phyloP scores from a whole-genome alignment of 768 basidiomycete species.

The Rhizopogon roseolus region DNA sequence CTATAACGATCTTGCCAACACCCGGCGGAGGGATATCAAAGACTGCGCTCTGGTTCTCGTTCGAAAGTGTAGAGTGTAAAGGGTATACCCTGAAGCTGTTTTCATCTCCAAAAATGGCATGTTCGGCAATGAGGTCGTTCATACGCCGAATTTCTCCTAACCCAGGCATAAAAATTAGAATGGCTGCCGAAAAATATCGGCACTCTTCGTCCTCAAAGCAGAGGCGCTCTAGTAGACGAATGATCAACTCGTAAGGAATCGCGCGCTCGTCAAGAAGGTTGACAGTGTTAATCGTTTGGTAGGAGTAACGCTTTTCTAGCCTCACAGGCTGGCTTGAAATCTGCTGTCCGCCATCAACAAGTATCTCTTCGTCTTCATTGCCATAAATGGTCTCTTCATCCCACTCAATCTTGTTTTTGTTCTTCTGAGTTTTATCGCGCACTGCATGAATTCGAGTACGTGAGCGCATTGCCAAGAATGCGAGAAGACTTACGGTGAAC shows the following conservation, averaged over 20 bases:
- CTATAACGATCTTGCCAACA: slow-evolving; percentile 89
- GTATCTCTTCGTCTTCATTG: slow-evolving; percentile 59
- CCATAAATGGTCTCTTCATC: slow-evolving; percentile 59
- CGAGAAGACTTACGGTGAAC: slow-evolving; percentile 47
- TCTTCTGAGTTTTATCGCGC: slow-evolving; percentile 58
- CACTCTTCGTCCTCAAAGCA: slow-evolving; percentile 64
- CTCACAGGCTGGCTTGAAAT: slow-evolving; percentile 33
- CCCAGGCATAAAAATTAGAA: slow-evolving; percentile 93
- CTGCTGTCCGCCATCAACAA: slow-evolving; percentile 1
- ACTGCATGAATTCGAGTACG: slow-evolving; percentile 30
- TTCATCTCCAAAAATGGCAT: slow-evolving; percentile 61
- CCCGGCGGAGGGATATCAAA: slow-evolving; percentile 84
- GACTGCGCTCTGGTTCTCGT: slow-evolving; percentile 84
- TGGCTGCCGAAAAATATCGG: slow-evolving; percentile 63
- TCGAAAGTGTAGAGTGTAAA: slow-evolving; percentile 90
- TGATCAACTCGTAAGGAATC: slow-evolving; percentile 89
- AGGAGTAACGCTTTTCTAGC: slow-evolving; percentile 77
- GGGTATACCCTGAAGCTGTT: slow-evolving; percentile 73
- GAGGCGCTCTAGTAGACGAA: slow-evolving; percentile 75
- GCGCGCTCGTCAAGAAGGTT: slow-evolving; percentile 83
- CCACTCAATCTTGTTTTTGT: slow-evolving; percentile 69
- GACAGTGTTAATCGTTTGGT: slow-evolving; percentile 68
- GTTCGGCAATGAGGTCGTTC: slow-evolving; percentile 75
- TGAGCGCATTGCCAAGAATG: neutral
- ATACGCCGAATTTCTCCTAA: slow-evolving; percentile 89